These are phyloP conservation scores for Cryphonectria carpinicola DNA, from an alignment of 2,329 filamentous ascomycete genomes.

Conservation along the genomic window DNA sequence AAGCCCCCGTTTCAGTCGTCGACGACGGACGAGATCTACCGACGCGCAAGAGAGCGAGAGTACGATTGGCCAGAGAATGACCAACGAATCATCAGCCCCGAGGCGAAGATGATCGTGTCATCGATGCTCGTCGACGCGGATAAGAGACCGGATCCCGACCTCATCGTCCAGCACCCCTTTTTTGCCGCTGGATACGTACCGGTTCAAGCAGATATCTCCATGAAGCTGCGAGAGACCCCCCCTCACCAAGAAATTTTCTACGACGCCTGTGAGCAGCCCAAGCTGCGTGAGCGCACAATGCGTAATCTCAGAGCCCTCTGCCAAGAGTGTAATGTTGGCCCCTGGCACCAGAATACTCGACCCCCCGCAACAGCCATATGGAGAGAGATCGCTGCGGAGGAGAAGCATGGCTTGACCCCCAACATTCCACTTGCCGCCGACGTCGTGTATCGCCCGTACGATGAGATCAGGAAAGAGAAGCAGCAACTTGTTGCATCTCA, in stretches of 20 bases:
- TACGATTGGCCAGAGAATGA: constrained; percentile 78
- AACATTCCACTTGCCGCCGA: constrained; percentile 64
- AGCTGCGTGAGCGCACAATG: constrained; percentile 51
- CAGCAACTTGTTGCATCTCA: constrained; percentile 31
- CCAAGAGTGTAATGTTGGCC: constrained; percentile 61
- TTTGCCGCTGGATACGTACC: constrained; percentile 80
- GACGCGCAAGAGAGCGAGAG: constrained; percentile 69
- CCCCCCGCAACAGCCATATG: constrained; percentile 55
- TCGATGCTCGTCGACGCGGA: constrained; percentile 77
- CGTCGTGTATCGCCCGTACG: constrained; percentile 67
- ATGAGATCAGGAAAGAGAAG: constrained; percentile 60
- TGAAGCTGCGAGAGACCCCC: constrained; percentile 59
- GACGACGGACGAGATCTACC: constrained; percentile 85
- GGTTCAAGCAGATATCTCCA: constrained; percentile 59
- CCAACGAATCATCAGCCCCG: constrained; percentile 71
- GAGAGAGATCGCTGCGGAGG: constrained; percentile 70
- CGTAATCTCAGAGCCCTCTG: constrained; percentile 62
- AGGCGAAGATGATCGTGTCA: constrained; percentile 78
- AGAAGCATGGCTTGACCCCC: constrained; percentile 67
- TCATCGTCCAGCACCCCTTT: constrained; percentile 78
- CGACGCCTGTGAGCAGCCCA: constrained; percentile 48
- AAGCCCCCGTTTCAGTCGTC: constrained; percentile 95
- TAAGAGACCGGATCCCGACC: constrained; percentile 73
- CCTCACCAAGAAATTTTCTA: constrained; percentile 65
- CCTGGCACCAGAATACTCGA: constrained; percentile 50